Conservation (phyloP, 768 basidiomycete species). For the Macrolepiota dolichaula region DNA sequence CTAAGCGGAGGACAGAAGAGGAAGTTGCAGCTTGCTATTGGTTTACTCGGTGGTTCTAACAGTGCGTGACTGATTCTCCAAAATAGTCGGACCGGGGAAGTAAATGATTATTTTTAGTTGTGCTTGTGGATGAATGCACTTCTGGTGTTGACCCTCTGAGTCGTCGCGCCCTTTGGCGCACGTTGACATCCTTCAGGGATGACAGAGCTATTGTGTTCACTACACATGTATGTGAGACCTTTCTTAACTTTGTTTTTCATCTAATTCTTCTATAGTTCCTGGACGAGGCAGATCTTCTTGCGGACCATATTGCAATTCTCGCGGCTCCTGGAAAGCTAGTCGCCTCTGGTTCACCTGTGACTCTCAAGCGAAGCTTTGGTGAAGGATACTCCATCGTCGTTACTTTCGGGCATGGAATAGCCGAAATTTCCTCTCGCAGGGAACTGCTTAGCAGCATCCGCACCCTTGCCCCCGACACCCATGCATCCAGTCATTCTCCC, state of each 20-base stretch:
- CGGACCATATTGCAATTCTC: slow-evolving; percentile 72
- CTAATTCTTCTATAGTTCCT: slow-evolving; percentile 45
- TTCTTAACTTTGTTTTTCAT: neutral
- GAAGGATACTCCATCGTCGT: slow-evolving; percentile 68
- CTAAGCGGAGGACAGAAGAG: slow-evolving; percentile 81
- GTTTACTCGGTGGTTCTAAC: slow-evolving; percentile 71
- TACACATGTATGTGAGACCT: slow-evolving; percentile 54
- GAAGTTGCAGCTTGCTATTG: slow-evolving; percentile 81
- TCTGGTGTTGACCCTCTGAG: slow-evolving; percentile 83
- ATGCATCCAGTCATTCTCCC: slow-evolving; percentile 39
- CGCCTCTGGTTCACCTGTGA: slow-evolving; percentile 69
- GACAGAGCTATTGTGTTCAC: slow-evolving; percentile 73
- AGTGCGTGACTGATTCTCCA: slow-evolving; percentile 37
- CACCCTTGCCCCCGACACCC: slow-evolving; percentile 40
- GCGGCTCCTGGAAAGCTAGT: slow-evolving; percentile 74
- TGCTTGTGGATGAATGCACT: slow-evolving; percentile 69
- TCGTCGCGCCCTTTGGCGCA: slow-evolving; percentile 74
- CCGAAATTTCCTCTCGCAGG: slow-evolving; percentile 18
- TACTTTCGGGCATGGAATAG: slow-evolving; percentile 35
- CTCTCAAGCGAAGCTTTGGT: slow-evolving; percentile 69
- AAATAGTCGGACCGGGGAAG: neutral
- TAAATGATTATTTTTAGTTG: slow-evolving; percentile 29
- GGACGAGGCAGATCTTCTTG: slow-evolving; percentile 77
- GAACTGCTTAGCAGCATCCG: slow-evolving; percentile 41
- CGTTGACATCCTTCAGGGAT: slow-evolving; percentile 61